Evolutionary conservation across 371 early-diverging fungal genomes (phyloP), one percentile per base, ranked within the genome.

Genomic region (Syncephalis plumigaleata): DNA sequence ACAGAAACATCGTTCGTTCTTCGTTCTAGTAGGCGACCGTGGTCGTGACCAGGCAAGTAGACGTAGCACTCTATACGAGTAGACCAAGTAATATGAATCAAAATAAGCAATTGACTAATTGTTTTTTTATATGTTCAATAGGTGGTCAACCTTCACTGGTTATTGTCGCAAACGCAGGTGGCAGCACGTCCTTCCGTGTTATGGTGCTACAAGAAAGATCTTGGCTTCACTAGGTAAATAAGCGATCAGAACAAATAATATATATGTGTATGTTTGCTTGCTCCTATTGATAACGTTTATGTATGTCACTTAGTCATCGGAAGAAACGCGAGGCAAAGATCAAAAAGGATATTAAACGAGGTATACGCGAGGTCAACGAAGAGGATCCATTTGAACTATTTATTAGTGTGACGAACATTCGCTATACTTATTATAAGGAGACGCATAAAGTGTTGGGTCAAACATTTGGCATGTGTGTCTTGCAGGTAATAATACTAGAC

Each of bases 151-250:
- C 70, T 97, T 51, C 96, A 97, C 65, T 93, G 86, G 81, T 72
- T 97, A 54, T 69, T 95, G 18, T 83, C 91, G 15, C 94, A 97
- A 68, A 86, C 91, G 11, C 77, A 87, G 51, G 90, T 92, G 13
- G 68, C 87, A 2, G 71, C 84, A 8, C 70, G 93, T 11, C 96
- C 98, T 16, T 85, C 81, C 9, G 96, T 97, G 22, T 75, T 97
- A 18, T 97, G 98, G 98, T 95, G 96, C 62, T 97, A 97, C 72
- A 95, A 97, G 61, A 97, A 94, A 65, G 95, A 94, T 1, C 75
- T 97, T 3, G 92, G 92, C 7, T 94, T 94, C 58, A 87, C 75
- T 43, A 82, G 70, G 73, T 76, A 67, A 37, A 23, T 37, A n/a
- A n/a, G n/a, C 1, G 23, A 18, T 38, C 9, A 36, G 18, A 3